Evolutionary conservation across 2,329 filamentous ascomycete genomes (phyloP), one percentile per base, ranked within the genome.

Genomic region (Pyrenophora teres): DNA sequence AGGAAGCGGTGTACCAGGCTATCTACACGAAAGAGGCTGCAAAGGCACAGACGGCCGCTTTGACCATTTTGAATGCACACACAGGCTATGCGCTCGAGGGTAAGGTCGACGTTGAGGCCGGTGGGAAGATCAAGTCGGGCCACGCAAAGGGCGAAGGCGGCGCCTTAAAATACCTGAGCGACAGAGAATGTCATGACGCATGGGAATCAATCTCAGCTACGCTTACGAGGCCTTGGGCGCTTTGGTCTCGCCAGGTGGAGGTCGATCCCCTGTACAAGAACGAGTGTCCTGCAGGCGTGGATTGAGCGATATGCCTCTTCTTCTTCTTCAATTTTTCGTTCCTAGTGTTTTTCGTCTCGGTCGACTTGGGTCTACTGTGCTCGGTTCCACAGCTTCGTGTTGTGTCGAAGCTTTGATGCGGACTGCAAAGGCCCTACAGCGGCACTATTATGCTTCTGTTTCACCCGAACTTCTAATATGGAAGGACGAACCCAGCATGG

Each of bases 1-100:
- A 78, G 57, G 76, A 78, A 56, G 76, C 72, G 0, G 77, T 80
- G 0, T 78, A 74, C 52, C 73, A 77, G 46, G 73, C 76, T 1
- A 73, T 78, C 16, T 79, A 76, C 57, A 78, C 76, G 5, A 64
- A 58, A 18, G 66, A 71, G 46, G 68, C 69, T 33, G 77, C 78
- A 1, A 68, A 72, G 40, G 64, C 74, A 6, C 77, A 79, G 51
- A 77, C 71, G 1, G 65, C 67, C 1, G 75, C 76, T 2, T 40
- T 74, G 44, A 60, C 59, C 6, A 62, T 74, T 16, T 62, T 64
- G 33, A 71, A 72, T 49, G 71, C 70, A 5, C 57, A 70, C 37
- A 68, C 68, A 19, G 71, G 72, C 1, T 63, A 68, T 19, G 69
- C 66, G 6, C 68, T 79, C 23, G 65, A 77, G 39, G 73, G 75